Percentiles rank a stretch among this genome's conserved stretches.
Evolutionary conservation across 306 rosid genomes (phyloP).

Genomic region (Trifolium repens): DNA sequence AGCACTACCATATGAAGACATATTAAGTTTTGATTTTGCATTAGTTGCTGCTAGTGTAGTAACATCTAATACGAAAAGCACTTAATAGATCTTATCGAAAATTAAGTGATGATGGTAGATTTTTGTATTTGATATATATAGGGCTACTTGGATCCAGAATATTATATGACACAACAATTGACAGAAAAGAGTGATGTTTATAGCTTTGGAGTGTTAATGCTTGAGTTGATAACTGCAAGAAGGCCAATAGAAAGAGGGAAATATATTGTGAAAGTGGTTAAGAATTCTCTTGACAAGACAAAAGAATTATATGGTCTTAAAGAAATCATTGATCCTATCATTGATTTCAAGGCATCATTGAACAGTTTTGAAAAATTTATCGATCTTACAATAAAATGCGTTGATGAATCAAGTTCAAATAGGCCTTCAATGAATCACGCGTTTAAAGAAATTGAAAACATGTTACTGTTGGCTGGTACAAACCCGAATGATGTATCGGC

Average conservation of each 20-base stretch:
- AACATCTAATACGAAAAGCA: neutral
- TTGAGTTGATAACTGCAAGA: conserved; percentile 71
- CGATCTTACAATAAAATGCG: conserved; percentile 65
- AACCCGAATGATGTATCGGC: conserved; percentile 56
- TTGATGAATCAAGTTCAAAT: conserved; percentile 51
- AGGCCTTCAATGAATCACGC: conserved; percentile 75
- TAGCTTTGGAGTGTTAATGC: conserved; percentile 74
- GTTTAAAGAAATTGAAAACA: conserved; percentile 67
- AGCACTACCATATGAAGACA: neutral
- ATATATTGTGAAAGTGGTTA: conserved; percentile 68
- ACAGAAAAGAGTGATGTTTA: conserved; percentile 83
- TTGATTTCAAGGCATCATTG: conserved; percentile 42
- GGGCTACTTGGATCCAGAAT: conserved; percentile 77
- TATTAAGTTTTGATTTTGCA: neutral
- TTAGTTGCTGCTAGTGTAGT: neutral
- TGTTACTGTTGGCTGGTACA: conserved; percentile 56
- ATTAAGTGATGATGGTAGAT: neutral
- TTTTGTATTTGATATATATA: conserved; percentile 37
- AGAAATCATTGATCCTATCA: conserved; percentile 56
- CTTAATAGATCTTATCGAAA: neutral
- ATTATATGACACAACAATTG: conserved; percentile 59
- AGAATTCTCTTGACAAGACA: conserved; percentile 48
- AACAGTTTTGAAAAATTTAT: conserved; percentile 62
- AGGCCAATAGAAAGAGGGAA: conserved; percentile 69
- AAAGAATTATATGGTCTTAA: conserved; percentile 46